phyloP scores from a whole-genome alignment of 192 early-diverging fungal species.

The Coemansia sp. region DNA sequence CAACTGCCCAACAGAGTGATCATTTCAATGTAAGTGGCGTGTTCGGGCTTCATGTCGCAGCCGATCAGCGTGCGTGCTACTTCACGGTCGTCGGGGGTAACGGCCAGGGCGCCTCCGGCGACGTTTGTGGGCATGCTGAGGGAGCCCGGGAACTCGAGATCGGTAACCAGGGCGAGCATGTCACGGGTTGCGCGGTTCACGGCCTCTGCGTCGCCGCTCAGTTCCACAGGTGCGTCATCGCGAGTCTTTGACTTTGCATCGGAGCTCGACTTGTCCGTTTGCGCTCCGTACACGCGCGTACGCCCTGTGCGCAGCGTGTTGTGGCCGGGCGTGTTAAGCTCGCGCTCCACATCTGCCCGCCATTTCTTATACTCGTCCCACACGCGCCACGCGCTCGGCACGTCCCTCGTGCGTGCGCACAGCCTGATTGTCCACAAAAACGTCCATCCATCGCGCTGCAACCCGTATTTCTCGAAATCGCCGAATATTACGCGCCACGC shows the following conservation, averaged over 20 bases:
- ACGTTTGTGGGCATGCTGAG: constrained; percentile 19
- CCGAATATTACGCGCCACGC: constrained; percentile 54
- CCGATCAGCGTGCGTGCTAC: constrained; percentile 46
- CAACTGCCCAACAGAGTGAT: constrained; percentile 64
- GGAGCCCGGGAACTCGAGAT: constrained; percentile 31
- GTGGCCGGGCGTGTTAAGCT: constrained; percentile 38
- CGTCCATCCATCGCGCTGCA: constrained; percentile 63
- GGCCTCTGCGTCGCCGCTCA: constrained; percentile 15
- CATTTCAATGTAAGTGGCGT: constrained; percentile 61
- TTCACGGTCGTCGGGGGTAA: constrained; percentile 40
- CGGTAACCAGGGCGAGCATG: constrained; percentile 36
- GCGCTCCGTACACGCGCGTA: constrained; percentile 25
- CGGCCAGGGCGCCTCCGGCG: constrained; percentile 35
- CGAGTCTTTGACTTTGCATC: background rate
- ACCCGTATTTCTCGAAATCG: constrained; percentile 53
- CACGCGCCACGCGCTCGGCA: constrained; percentile 62
- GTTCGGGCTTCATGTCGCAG: constrained; percentile 58
- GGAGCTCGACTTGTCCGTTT: background rate
- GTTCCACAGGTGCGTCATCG: background rate
- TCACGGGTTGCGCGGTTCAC: constrained; percentile 26
- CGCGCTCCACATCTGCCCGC: constrained; percentile 41
- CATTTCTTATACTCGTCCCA: constrained; percentile 70
- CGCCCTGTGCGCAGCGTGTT: constrained; percentile 21
- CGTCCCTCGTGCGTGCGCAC: constrained; percentile 63
- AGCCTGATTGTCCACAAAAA: constrained; percentile 58